A percentile compares a stretch with the other conserved stretches of the same genome.
Conservation (phyloP, 768 basidiomycete species). For the Lactarius pseudohatsudake region DNA sequence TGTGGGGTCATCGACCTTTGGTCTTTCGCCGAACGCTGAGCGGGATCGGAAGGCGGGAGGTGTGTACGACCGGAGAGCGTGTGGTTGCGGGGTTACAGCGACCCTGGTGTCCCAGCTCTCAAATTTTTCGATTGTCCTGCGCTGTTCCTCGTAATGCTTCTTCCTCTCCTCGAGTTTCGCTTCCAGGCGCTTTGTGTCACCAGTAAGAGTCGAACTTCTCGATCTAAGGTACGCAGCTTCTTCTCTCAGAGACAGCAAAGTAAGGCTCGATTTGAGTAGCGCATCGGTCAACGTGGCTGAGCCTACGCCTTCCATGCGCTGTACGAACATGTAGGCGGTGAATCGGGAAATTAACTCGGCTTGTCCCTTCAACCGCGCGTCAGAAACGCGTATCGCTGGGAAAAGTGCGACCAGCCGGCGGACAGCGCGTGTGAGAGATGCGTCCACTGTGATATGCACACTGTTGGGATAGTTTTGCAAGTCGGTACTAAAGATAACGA, state of each 20-base stretch:
- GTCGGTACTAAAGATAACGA: not conserved
- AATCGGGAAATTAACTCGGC: not conserved
- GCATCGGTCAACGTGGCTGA: not conserved
- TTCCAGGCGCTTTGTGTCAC: not conserved
- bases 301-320: not conserved
- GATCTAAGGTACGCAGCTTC: not conserved
- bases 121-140: not conserved
- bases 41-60: not conserved
- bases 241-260: not conserved
- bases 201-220: not conserved
- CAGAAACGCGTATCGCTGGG: not conserved
- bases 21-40: not conserved
- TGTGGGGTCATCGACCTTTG: not conserved
- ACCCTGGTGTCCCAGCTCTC: not conserved
- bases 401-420: not conserved
- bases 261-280: not conserved
- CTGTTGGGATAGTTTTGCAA: not conserved
- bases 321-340: not conserved
- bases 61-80: not conserved
- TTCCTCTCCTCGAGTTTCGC: not conserved
- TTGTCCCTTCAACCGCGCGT: not conserved
- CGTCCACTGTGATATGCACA: not conserved
- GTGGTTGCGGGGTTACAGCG: not conserved
- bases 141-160: not conserved
- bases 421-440: not conserved